Evolutionary conservation across 2,329 filamentous ascomycete genomes (phyloP).

Genomic region (Lithohypha guttulata): DNA sequence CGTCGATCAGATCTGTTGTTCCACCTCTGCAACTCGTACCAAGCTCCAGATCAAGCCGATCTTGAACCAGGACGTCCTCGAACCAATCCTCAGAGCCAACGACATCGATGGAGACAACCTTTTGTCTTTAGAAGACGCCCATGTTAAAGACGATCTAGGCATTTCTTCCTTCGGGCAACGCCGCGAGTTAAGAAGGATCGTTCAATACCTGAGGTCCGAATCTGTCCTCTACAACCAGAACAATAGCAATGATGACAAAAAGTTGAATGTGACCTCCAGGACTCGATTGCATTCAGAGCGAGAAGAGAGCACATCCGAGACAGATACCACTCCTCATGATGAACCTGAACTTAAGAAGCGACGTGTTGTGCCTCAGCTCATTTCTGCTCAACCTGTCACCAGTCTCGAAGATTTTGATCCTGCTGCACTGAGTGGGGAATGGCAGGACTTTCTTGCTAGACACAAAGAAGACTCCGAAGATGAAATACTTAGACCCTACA

Average conservation of each 20-base stretch:
- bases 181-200: slow-evolving; percentile 46
- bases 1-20: slow-evolving; percentile 52
- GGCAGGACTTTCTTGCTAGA: slow-evolving; percentile 31
- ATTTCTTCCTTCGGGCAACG: slow-evolving; percentile 50
- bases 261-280: neutral
- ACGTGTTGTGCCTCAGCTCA: slow-evolving; percentile 14
- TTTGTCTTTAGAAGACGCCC: slow-evolving; percentile 40
- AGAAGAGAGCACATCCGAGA: neutral
- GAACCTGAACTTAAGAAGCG: slow-evolving; percentile 7
- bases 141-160: slow-evolving; percentile 45
- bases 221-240: slow-evolving; percentile 2
- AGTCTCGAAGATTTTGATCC: slow-evolving; percentile 5
- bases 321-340: neutral
- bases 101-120: slow-evolving; percentile 56
- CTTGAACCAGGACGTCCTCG: slow-evolving; percentile 45
- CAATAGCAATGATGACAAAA: too few species aligned
- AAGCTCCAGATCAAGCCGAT: slow-evolving; percentile 12
- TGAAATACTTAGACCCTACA: slow-evolving; percentile 38
- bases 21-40: slow-evolving; percentile 28
- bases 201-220: slow-evolving; percentile 39
- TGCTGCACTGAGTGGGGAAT: slow-evolving; percentile 1
- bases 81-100: slow-evolving; percentile 47
- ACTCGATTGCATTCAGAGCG: neutral
- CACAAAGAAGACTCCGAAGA: slow-evolving; percentile 32
- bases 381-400: slow-evolving; percentile 5